Evolutionary conservation across 495 filamentous ascomycete species (phyloP).

Genomic region (Lindgomyces ingoldianus): DNA sequence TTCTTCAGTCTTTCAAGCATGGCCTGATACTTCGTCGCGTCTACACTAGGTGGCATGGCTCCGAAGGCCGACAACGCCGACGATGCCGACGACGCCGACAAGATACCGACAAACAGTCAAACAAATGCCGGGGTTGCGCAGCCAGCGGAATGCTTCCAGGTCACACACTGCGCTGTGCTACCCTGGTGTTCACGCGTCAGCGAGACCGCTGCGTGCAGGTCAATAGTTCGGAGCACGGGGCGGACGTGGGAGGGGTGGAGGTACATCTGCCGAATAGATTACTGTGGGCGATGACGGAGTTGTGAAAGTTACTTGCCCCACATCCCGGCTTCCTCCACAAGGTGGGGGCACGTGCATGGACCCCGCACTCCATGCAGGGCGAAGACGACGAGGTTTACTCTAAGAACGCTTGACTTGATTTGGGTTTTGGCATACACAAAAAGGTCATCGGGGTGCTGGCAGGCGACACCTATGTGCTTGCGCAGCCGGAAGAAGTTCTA

Average conservation of each 20-base stretch:
- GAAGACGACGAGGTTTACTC: not conserved
- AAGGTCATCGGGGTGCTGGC: too few species aligned
- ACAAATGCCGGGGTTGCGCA: conserved; percentile 34
- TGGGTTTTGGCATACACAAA: not conserved
- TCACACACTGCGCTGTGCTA: not conserved
- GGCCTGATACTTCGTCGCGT: conserved; percentile 6
- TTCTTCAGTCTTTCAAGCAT: not conserved
- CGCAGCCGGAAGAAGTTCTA: too few species aligned
- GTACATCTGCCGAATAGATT: conserved; percentile 33
- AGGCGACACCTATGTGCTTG: too few species aligned
- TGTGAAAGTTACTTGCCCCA: not conserved
- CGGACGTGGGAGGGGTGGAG: conserved; percentile 15
- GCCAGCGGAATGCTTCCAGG: not conserved
- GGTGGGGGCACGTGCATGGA: not conserved
- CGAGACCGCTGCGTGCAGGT: not conserved
- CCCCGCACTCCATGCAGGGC: not conserved
- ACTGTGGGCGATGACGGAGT: not conserved
- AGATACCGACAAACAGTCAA: not conserved
- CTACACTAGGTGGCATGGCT: conserved; percentile 30
- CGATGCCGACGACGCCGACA: too few species aligned
- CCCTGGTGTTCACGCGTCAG: not conserved
- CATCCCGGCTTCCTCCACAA: conserved; percentile 18
- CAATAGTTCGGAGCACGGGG: not conserved
- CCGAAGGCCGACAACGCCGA: too few species aligned
- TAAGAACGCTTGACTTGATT: too few species aligned